phyloP scores from a whole-genome alignment of 2,329 filamentous ascomycete genomes.

The Colletotrichum sp. region DNA sequence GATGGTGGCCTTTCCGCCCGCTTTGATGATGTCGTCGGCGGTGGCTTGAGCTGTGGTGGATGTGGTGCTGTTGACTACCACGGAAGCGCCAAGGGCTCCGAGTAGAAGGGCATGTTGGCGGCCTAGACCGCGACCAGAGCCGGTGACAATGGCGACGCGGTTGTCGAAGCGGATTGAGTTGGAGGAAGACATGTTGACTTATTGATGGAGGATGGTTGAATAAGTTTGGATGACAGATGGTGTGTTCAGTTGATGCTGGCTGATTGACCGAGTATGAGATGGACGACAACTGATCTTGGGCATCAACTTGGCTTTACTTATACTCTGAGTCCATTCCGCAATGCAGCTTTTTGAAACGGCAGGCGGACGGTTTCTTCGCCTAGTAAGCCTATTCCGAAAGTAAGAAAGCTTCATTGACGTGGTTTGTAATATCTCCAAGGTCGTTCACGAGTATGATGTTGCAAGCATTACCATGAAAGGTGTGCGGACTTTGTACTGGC shows the following conservation, averaged over 20 bases:
- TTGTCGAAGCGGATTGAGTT: not conserved
- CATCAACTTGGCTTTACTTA: not conserved
- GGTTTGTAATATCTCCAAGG: not conserved
- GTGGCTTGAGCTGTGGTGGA: not conserved
- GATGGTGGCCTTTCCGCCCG: not conserved
- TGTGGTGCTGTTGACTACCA: constrained; percentile 22
- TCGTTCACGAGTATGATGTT: not conserved
- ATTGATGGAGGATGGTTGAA: not conserved
- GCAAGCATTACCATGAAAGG: not conserved
- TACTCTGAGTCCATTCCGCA: not conserved
- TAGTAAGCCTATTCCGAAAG: not conserved
- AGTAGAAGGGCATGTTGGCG: constrained; percentile 26
- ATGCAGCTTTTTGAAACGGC: not conserved
- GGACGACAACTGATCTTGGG: not conserved
- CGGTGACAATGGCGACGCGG: constrained; percentile 23
- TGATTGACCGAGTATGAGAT: not conserved
- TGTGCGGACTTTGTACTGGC: not conserved
- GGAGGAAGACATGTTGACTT: not conserved
- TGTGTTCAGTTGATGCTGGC: not conserved
- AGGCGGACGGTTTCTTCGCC: not conserved
- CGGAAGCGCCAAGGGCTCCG: constrained; percentile 18
- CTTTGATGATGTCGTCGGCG: not conserved
- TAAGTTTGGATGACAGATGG: fast-evolving
- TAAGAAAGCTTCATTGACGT: not conserved
- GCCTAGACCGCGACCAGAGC: constrained; percentile 27